A percentile compares a stretch with the other conserved stretches of the same genome.
These are phyloP conservation scores for Leersia perrieri DNA, from an alignment of 176 grass and related monocot species.

Conservation along the genomic window DNA sequence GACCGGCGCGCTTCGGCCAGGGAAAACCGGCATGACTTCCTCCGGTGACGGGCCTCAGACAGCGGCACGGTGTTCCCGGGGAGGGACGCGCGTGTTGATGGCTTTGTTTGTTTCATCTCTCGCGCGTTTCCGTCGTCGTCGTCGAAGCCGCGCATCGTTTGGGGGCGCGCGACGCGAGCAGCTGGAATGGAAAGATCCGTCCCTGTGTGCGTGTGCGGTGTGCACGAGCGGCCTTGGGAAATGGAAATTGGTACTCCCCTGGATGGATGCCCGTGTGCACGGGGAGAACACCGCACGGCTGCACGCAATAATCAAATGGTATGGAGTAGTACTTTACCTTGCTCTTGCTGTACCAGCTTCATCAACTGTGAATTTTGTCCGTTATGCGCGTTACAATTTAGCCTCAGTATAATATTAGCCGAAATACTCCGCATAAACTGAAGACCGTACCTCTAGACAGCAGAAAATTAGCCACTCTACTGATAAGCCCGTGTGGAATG, in stretches of 20 bases:
- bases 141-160: slow-evolving; percentile 11
- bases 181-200: slow-evolving; percentile 33
- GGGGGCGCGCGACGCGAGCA: neutral
- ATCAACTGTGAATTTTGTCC: too few species aligned
- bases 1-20: slow-evolving; percentile 47
- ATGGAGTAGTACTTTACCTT: too few species aligned
- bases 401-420: too few species aligned
- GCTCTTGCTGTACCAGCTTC: neutral
- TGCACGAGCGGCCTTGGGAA: slow-evolving; percentile 45
- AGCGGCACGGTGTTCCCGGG: slow-evolving; percentile 12
- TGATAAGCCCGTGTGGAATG: too few species aligned
- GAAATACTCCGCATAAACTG: too few species aligned
- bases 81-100: neutral
- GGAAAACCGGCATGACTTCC: slow-evolving; percentile 39
- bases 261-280: neutral
- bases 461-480: too few species aligned
- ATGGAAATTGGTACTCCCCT: neutral
- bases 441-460: too few species aligned
- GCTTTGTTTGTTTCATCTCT: neutral
- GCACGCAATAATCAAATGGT: neutral
- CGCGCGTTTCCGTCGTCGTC: neutral
- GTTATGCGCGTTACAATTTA: too few species aligned
- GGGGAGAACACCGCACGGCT: neutral
- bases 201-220: slow-evolving; percentile 8
- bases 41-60: slow-evolving; percentile 27